Evolutionary conservation across 1,139 yeast species (phyloP).

Genomic region (Candida smagusa): DNA sequence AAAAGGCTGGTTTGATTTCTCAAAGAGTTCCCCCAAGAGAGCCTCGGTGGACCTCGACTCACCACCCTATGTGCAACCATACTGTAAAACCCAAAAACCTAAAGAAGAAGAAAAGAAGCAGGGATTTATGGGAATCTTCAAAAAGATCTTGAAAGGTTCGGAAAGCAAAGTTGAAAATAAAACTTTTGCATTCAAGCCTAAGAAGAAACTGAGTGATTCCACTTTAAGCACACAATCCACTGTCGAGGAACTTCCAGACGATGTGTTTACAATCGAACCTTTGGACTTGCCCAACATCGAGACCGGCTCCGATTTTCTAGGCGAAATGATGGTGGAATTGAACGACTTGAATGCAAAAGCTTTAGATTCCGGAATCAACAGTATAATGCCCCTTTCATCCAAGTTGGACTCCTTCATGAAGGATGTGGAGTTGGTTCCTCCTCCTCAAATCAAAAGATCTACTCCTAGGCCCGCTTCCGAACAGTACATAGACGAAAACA

Average conservation of each 20-base stretch:
- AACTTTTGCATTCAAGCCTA: not conserved
- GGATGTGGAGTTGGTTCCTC: slow-evolving; percentile 32
- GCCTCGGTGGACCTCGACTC: no score
- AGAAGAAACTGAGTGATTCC: slow-evolving; percentile 1
- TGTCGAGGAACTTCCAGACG: not conserved
- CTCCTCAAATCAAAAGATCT: slow-evolving; percentile 1
- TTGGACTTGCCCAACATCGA: slow-evolving; percentile 29
- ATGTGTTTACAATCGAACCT: not conserved
- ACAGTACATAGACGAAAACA: slow-evolving; percentile 36
- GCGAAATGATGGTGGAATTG: slow-evolving; percentile 31
- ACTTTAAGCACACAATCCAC: not conserved
- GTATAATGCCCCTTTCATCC: not conserved
- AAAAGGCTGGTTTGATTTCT: no score
- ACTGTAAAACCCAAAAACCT: no score
- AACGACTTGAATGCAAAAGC: slow-evolving; percentile 17
- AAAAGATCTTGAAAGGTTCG: slow-evolving; percentile 5
- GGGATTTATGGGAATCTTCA: slow-evolving; percentile 1
- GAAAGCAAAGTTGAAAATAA: not conserved
- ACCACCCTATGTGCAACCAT: no score
- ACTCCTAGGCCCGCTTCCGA: slow-evolving; percentile 15
- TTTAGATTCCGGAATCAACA: not conserved
- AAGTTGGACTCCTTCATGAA: slow-evolving; percentile 31
- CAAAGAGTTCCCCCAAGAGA: no score
- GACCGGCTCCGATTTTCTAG: slow-evolving; percentile 30
- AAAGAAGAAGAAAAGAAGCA: not conserved